Evolutionary conservation across 108 stramenopile species (phyloP), one percentile per base, ranked within the genome.

Genomic region (Cyclotella baltica): DNA sequence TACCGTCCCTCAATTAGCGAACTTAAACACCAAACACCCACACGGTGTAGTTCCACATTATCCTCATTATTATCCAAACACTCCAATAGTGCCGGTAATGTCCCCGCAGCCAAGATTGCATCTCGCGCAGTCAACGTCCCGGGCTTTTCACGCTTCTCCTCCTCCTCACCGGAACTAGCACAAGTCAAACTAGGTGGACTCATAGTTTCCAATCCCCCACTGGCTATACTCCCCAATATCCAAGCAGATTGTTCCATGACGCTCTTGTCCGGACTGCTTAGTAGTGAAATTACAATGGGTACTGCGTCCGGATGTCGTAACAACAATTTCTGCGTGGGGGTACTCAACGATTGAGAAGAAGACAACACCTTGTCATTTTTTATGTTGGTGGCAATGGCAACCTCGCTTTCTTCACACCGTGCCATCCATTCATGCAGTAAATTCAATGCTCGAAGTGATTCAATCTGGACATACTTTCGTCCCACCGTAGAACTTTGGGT

Each of bases 291-390:
- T 4, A 93, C 76, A 10, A 87, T 93, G n/a, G 92, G 89, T 47
- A 95, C 90, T 18, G 94, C 94, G 78, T 93, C 92, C 25, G 90
- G 85, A 74, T 95, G 94, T 57, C 89, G 88, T n/a, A 95, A 76
- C 62, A 95, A 67, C 18, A 91, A 77, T 67, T 90, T 88, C 64
- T 94, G 91, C 1, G 89, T 87, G 20, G 89, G 89, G 16, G 91
- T 68, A 20, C 88, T 88, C 35, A 91, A 66, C 25, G 63, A 23
- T 48, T 67, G 75, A 35, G 55, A 46, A 30, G 35, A 37, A 22
- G 29, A 15, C 27, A 0, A 13, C 15, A 11, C 30, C 15, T 27
- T 68, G 48, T 68, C 19, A 31, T 53, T 68, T 22, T 40, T 51
- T 6, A 33, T 48, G 63, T 43, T 15, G 70, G 37, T 40, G 19